These are phyloP conservation scores for Populus davidiana DNA, from an alignment of 345 rosid species.

Conservation along the genomic window DNA sequence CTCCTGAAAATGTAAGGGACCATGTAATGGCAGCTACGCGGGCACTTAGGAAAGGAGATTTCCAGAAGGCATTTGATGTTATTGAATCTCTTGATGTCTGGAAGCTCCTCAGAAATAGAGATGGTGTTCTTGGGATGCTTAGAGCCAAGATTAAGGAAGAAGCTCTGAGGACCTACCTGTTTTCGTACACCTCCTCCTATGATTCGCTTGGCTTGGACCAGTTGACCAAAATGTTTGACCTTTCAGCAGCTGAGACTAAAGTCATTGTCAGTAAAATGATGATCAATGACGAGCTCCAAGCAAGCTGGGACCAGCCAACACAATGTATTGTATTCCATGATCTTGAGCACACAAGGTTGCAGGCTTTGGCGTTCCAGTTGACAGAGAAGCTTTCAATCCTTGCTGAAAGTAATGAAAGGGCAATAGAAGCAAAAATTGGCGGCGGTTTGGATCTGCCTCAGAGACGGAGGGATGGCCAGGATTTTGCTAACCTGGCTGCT, in stretches of 20 bases:
- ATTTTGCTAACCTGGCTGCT: slow-evolving; percentile 42
- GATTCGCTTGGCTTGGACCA: slow-evolving; percentile 62
- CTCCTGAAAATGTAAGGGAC: slow-evolving; percentile 83
- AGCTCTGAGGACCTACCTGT: slow-evolving; percentile 73
- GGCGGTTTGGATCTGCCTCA: slow-evolving; percentile 57
- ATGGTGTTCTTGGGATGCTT: slow-evolving; percentile 62
- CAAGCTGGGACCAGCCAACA: slow-evolving; percentile 91
- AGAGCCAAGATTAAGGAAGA: slow-evolving; percentile 81
- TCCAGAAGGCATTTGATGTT: slow-evolving; percentile 56
- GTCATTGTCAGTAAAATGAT: slow-evolving; percentile 81
- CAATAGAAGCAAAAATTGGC: slow-evolving; percentile 63
- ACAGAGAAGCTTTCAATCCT: slow-evolving; percentile 66
- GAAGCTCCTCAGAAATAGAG: slow-evolving; percentile 64
- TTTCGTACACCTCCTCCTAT: slow-evolving; percentile 60
- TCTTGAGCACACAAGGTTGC: slow-evolving; percentile 64
- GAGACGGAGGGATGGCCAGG: slow-evolving; percentile 69
- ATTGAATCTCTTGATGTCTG: slow-evolving; percentile 73
- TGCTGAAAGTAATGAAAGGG: slow-evolving; percentile 79
- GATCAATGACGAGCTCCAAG: slow-evolving; percentile 71
- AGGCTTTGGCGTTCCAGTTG: slow-evolving; percentile 73
- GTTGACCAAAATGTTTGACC: slow-evolving; percentile 74
- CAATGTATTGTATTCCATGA: slow-evolving; percentile 68
- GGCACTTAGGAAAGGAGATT: slow-evolving; percentile 75
- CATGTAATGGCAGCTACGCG: slow-evolving; percentile 87
- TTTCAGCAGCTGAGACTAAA: slow-evolving; percentile 53